phyloP scores from a whole-genome alignment of 805 yeast species.

The Grigorovia transvaalensis region DNA sequence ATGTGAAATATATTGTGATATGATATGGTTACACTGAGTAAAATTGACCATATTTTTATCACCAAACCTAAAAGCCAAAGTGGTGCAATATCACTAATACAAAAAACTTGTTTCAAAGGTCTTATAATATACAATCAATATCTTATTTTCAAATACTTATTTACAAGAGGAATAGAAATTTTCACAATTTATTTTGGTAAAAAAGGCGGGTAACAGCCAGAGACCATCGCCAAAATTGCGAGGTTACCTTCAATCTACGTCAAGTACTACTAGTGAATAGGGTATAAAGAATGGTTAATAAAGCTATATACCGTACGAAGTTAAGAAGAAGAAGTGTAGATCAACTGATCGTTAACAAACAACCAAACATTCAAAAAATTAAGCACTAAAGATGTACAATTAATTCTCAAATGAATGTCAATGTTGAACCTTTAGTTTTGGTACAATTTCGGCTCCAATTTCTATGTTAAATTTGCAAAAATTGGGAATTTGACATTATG shows the following conservation, averaged over 20 bases:
- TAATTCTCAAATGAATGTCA: not conserved
- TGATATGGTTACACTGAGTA: not conserved
- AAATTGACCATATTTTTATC: not conserved
- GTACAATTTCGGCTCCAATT: constrained; percentile 39
- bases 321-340: not conserved
- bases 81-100: too few relatives aligned
- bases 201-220: not conserved
- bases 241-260: not conserved
- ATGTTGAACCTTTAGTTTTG: constrained; percentile 17
- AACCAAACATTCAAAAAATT: not conserved
- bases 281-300: too few relatives aligned
- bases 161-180: too few relatives aligned
- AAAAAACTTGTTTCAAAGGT: not conserved
- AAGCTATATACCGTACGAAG: too few relatives aligned
- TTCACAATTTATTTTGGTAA: not conserved
- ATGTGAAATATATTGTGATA: not conserved
- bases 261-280: too few relatives aligned
- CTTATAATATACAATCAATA: too few relatives aligned
- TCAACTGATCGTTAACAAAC: not conserved
- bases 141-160: not conserved
- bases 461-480: constrained; percentile 23
- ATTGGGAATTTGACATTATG: constrained; percentile 37
- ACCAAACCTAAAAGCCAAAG: too few relatives aligned
- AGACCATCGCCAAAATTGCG: not conserved
- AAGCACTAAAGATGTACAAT: not conserved